Evolutionary conservation across 1,139 yeast genomes (phyloP).

Genomic region (Meyerozyma elateridarum): DNA sequence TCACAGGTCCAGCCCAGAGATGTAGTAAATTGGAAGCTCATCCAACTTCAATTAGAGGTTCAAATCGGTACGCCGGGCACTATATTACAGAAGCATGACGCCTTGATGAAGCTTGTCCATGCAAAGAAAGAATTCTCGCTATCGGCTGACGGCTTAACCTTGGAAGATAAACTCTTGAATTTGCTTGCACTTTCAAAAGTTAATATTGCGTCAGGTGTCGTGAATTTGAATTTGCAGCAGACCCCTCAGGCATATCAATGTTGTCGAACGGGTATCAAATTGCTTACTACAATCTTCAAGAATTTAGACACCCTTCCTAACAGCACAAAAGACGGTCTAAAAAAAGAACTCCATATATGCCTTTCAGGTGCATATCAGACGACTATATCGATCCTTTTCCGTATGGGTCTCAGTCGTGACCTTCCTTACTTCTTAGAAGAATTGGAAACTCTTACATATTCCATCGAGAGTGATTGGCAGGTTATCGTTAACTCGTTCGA

Average conservation of each 20-base stretch:
- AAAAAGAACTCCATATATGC: too few species aligned
- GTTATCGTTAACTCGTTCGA: too few species aligned
- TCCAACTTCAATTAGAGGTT: slow-evolving; percentile 26
- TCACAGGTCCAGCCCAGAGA: slow-evolving; percentile 10
- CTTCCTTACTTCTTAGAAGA: background rate
- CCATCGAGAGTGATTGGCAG: too few species aligned
- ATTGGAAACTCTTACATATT: background rate
- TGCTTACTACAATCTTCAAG: slow-evolving; percentile 38
- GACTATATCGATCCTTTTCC: too few species aligned
- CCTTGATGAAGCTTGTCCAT: slow-evolving; percentile 20
- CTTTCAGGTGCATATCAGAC: too few species aligned
- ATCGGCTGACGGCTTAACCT: slow-evolving; percentile 14
- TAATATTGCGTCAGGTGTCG: slow-evolving; percentile 24
- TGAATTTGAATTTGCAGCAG: slow-evolving; percentile 14
- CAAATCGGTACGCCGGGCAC: slow-evolving; percentile 11
- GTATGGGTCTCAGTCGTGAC: background rate
- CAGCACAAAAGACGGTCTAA: slow-evolving; percentile 48
- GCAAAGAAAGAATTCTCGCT: slow-evolving; percentile 28
- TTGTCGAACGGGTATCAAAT: slow-evolving; percentile 35
- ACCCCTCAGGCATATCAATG: slow-evolving; percentile 24
- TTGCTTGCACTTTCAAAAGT: slow-evolving; percentile 34
- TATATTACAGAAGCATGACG: slow-evolving; percentile 21
- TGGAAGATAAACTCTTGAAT: slow-evolving; percentile 26
- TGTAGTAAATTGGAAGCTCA: slow-evolving; percentile 24
- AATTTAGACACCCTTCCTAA: slow-evolving; percentile 25